These are phyloP conservation scores for Blastosporella zonata DNA, from an alignment of 1,284 basidiomycete species.

Conservation along the genomic window DNA sequence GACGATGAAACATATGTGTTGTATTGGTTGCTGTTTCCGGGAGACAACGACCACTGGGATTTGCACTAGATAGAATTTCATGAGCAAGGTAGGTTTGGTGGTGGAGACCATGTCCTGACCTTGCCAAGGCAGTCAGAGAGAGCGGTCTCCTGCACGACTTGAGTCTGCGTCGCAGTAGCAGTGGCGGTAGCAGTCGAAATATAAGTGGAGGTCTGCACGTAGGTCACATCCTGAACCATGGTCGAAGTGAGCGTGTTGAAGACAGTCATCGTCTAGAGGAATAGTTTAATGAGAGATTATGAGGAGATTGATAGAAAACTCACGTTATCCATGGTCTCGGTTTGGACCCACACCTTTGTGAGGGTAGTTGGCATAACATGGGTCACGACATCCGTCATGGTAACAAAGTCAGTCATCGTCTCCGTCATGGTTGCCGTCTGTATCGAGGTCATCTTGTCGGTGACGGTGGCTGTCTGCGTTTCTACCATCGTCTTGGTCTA, in stretches of 20 bases:
- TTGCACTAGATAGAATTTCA: conserved; percentile 46
- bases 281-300: background rate
- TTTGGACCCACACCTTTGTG: conserved; percentile 41
- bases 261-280: conserved; percentile 42
- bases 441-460: conserved; percentile 38
- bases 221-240: conserved; percentile 44
- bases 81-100: conserved; percentile 13
- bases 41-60: conserved; percentile 47
- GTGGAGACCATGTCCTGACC: conserved; percentile 27
- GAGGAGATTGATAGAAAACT: conserved; percentile 13
- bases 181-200: conserved; percentile 46
- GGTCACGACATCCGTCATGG: conserved; percentile 43
- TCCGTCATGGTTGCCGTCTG: conserved; percentile 43
- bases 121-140: conserved; percentile 53
- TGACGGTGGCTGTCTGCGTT: conserved; percentile 47
- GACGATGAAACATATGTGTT: conserved; percentile 48
- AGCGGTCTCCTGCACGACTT: conserved; percentile 40
- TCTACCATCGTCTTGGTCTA: conserved; percentile 52
- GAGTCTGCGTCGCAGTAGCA: conserved; percentile 45
- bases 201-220: conserved; percentile 42
- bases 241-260: conserved; percentile 51
- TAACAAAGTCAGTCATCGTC: conserved; percentile 41
- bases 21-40: conserved; percentile 48
- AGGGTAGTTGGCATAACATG: conserved; percentile 44
- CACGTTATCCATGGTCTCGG: conserved; percentile 42